Conservation (phyloP, 2,329 filamentous ascomycete genomes). For the Fusarium sambucinum region DNA sequence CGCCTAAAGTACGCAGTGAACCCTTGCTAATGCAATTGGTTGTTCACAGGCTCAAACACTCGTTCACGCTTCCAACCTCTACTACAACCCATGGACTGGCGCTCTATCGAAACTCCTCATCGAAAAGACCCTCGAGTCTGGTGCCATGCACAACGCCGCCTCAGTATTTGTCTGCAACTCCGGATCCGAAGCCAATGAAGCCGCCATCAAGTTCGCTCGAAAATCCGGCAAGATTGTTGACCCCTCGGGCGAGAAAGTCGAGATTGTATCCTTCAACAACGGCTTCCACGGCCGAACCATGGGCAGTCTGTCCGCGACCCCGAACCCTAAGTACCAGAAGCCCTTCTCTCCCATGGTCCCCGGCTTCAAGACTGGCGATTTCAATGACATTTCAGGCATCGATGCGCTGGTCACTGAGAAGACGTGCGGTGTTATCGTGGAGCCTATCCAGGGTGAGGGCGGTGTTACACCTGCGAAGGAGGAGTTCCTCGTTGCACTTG, state of each 20-base stretch:
- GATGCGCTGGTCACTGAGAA: conserved; percentile 80
- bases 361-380: conserved; percentile 87
- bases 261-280: conserved; percentile 89
- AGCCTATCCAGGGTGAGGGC: conserved; percentile 97
- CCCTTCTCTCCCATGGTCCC: conserved; percentile 97
- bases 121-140: conserved; percentile 80
- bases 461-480: conserved; percentile 86
- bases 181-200: conserved; percentile 96
- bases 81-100: conserved; percentile 97
- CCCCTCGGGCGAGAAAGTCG: conserved; percentile 78
- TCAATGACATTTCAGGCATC: conserved; percentile 83
- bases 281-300: conserved; percentile 98
- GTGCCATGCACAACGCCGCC: conserved; percentile 82
- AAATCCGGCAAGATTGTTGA: conserved; percentile 86
- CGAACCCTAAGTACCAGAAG: conserved; percentile 96
- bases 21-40: background rate
- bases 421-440: conserved; percentile 94
- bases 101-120: conserved; percentile 87
- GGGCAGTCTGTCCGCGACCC: conserved; percentile 94
- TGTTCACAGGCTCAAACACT: conserved; percentile 73
- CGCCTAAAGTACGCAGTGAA: no score
- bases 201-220: conserved; percentile 94
- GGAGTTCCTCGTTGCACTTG: conserved; percentile 87
- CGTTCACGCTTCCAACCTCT: conserved; percentile 93
- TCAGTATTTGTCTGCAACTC: conserved; percentile 96